Percentiles rank a stretch among this genome's conserved stretches.
Conservation (phyloP, 2,329 filamentous ascomycete species). For the Fusarium musae region DNA sequence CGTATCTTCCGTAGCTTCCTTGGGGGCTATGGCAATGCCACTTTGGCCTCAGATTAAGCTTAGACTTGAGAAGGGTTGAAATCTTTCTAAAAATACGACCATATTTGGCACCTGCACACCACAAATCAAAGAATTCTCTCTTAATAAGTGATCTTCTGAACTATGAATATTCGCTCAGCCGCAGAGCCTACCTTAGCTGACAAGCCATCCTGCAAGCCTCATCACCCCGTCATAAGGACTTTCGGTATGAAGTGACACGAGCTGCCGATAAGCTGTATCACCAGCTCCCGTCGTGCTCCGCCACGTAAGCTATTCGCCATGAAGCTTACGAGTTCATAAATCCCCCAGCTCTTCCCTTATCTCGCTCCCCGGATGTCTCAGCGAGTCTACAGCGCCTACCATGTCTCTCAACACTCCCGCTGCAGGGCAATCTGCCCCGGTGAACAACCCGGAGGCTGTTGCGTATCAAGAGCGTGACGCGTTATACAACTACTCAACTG, state of each 20-base stretch:
- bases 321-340: neutral
- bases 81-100: neutral
- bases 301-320: constrained; percentile 7
- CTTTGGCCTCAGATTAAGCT: neutral
- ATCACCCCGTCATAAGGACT: neutral
- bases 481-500: constrained; percentile 29
- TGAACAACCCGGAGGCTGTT: constrained; percentile 30
- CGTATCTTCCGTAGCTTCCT: neutral
- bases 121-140: rapidly evolving
- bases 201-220: neutral
- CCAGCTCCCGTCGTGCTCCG: neutral
- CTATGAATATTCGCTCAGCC: neutral
- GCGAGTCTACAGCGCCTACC: neutral
- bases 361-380: neutral
- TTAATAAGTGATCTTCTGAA: neutral
- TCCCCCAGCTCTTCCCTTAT: neutral
- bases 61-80: neutral
- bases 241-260: neutral
- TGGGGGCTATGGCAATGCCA: neutral
- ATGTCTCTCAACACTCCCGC: constrained; percentile 37
- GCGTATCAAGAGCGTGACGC: neutral
- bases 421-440: constrained; percentile 32
- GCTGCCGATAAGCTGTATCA: neutral
- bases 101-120: rapidly evolving
- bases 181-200: neutral